These are phyloP conservation scores for Discostella stelligeroides DNA, from an alignment of 108 stramenopile species.

Conservation along the genomic window DNA sequence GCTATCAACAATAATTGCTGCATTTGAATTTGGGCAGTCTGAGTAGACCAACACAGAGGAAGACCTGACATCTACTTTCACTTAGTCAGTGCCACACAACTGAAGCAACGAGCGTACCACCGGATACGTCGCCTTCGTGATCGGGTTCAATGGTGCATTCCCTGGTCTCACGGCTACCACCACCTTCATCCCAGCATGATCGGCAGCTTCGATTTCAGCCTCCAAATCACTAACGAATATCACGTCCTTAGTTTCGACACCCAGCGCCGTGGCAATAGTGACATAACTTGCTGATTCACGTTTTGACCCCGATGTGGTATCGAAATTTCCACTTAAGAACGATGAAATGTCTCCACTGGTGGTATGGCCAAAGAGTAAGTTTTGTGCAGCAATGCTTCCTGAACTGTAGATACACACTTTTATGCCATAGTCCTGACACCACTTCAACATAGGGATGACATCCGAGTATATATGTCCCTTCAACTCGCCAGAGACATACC, in stretches of 20 bases:
- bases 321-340: constrained; percentile 83
- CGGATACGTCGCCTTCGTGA: constrained; percentile 52
- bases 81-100: constrained; percentile 62
- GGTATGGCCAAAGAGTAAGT: constrained; percentile 82
- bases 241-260: constrained; percentile 68
- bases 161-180: constrained; percentile 87
- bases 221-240: constrained; percentile 88
- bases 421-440: constrained; percentile 62
- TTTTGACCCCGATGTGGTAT: constrained; percentile 88
- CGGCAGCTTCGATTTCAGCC: constrained; percentile 83
- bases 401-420: constrained; percentile 88
- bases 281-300: constrained; percentile 66
- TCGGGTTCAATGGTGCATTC: constrained; percentile 70
- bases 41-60: too few relatives aligned
- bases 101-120: constrained; percentile 72
- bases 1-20: too few relatives aligned
- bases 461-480: constrained; percentile 86
- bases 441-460: constrained; percentile 67
- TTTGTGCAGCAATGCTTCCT: constrained; percentile 86
- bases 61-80: too few relatives aligned
- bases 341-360: constrained; percentile 72
- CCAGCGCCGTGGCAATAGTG: constrained; percentile 71
- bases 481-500: constrained; percentile 74
- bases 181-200: constrained; percentile 73
- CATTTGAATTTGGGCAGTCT: too few relatives aligned